Conservation (phyloP, 495 filamentous ascomycete genomes). For the Xylaria flabelliformis region DNA sequence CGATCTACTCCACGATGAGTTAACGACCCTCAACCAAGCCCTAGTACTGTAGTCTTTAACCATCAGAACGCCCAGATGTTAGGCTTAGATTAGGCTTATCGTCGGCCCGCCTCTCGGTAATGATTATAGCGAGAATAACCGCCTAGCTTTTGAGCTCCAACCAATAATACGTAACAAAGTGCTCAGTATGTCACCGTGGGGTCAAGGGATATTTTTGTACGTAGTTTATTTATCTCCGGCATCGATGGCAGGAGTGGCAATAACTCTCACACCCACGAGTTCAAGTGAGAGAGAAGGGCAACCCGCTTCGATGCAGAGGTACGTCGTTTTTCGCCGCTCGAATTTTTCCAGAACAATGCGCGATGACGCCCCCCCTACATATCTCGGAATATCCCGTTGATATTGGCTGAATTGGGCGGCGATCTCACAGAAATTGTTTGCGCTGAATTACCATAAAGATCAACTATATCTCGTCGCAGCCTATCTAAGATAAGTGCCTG, state of each 20-base stretch:
- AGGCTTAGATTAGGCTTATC: constrained; percentile 11
- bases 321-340: constrained; percentile 14
- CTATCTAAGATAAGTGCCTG: not conserved
- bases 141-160: not conserved
- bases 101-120: constrained; percentile 30
- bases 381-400: constrained; percentile 21
- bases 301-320: constrained; percentile 3
- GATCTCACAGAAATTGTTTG: not conserved
- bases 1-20: constrained; percentile 14
- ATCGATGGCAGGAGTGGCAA: not conserved
- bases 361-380: constrained; percentile 19
- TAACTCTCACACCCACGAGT: not conserved
- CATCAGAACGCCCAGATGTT: constrained; percentile 1
- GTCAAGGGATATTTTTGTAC: not conserved
- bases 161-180: not conserved
- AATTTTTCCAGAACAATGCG: constrained; percentile 25
- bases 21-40: constrained; percentile 9
- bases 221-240: not conserved
- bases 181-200: not conserved
- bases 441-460: not conserved
- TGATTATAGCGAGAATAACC: constrained; percentile 16
- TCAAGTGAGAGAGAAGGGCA: not conserved
- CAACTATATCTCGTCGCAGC: not conserved
- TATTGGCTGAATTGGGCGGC: constrained; percentile 3
- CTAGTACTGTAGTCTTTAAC: not conserved